A percentile compares a stretch with the other conserved stretches of the same genome.
Conservation (phyloP, 192 early-diverging fungal genomes). For the Coemansia sp. region DNA sequence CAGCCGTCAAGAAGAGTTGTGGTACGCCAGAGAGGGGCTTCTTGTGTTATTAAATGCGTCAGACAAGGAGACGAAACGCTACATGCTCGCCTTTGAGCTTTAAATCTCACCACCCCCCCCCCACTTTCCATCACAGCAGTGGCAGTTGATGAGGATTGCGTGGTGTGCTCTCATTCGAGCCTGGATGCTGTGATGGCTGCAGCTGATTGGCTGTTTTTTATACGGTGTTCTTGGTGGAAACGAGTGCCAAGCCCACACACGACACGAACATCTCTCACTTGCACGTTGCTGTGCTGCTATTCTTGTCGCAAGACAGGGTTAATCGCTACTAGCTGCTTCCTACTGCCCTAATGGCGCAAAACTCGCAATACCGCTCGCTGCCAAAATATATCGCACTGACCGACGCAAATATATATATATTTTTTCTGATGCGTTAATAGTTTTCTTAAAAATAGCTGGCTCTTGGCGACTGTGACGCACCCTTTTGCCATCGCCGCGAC, state of each 20-base stretch:
- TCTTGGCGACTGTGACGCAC: not conserved
- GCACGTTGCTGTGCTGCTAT: not conserved
- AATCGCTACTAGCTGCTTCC: no score
- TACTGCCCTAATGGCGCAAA: no score
- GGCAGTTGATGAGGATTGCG: not conserved
- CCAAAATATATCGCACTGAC: no score
- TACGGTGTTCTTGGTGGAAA: not conserved
- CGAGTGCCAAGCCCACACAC: not conserved
- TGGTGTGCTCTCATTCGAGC: not conserved
- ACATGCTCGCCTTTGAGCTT: not conserved
- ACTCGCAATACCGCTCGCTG: no score
- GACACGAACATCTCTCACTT: not conserved
- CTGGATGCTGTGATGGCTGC: conserved; percentile 5
- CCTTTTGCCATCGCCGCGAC: no score
- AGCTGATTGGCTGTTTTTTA: not conserved
- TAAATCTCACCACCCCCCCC: not conserved
- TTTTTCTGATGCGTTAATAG: no score
- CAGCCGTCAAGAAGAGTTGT: not conserved
- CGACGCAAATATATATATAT: no score
- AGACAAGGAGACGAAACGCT: not conserved
- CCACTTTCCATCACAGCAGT: not conserved
- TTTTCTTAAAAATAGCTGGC: no score
- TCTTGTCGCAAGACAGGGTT: no score
- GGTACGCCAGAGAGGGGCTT: not conserved
- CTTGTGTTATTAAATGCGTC: not conserved